Evolutionary conservation across 768 basidiomycete genomes (phyloP), one percentile per base, ranked within the genome.

Genomic region (Tricholoma terreum): DNA sequence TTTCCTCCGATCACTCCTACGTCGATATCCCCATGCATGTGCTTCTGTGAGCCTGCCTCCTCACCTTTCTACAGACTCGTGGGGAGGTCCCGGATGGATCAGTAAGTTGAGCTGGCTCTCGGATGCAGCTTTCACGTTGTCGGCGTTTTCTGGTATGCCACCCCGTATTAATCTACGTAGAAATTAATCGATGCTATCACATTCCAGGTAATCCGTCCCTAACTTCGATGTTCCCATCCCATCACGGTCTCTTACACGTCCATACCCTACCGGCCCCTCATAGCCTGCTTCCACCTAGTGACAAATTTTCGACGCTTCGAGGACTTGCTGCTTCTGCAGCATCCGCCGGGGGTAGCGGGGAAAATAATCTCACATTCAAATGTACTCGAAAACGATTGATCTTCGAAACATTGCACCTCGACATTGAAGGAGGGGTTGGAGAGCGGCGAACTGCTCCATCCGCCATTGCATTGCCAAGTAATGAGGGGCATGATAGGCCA

Each of bases 331-430:
- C 82, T 1, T 79, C 83, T 21, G 74, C 78, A 15, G 73, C 69
- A 34, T 74, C 75, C 2, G 75, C 73, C 11, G 80, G 81, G 6
- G 87, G 86, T 0, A 84, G 85, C n/a, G 90, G 94, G 7, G 95
- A 98, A 70, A 98, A 98, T 73, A 98, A 98, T 65, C 80, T 99
- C 7, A 94, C 90, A 11, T 99, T 98, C 80, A 90, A 87, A 69
- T 90, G 92, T 66, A 97, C 87, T 65, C 79, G 95, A 63, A 93
- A 90, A 68, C 77, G 93, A 50, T 79, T 98, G 56, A 75, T 95
- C 19, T 84, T 98, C 63, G 96, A 98, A 75, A 98, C 94, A 22
- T 75, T 98, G 57, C 93, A 96, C 71, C 76, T 96, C 22, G 87
- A 90, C 68, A 76, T 91, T 35, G 90, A 94, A 69, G 89, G 93